Base-by-base conservation (phyloP, 2,329 filamentous ascomycete genomes). In the Alternaria hordeiaustralica region DNA sequence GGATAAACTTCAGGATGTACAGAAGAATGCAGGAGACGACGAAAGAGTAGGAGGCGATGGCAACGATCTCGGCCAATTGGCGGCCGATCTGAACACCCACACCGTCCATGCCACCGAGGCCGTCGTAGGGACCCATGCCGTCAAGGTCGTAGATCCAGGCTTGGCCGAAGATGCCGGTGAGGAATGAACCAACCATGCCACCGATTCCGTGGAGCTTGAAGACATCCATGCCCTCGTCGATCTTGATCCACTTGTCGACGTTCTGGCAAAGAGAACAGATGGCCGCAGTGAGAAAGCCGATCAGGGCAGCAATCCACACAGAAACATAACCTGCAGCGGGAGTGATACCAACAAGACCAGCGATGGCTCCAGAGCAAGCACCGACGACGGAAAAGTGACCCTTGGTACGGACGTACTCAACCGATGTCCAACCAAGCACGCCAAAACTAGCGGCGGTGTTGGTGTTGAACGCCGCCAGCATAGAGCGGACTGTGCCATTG, bases 261-360 rank as follows among this genome's bases (percentile, higher is more conserved):
- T 87, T 77, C 62, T 86, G 82, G 43, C 84, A 79, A 2, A 79
- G 72, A 9, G 84, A 81, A 74, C 86, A 87, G 23, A 85, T 79
- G 8, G 84, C 80, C 9, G 82, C 83, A 5, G 86, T 87, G 30
- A 88, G 66, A 78, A 88, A 86, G 6, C 86, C 86, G 67, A 88
- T 87, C 25, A 86, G 78, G 2, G 84, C 86, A 15, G 85, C 86
- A 33, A 85, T 80, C 85, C 85, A 87, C 51, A 83, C 72, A 25
- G 81, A 82, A 20, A 87, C 84, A 65, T 81, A 87, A 55, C 85
- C 85, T 12, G 85, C 85, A 13, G 84, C 86, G 12, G 86, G 86
- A 0, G 86, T 87, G 71, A 88, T 87, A n/a, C 86, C 86, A n/a
- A 88, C 86, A 2, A 88, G 83, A 36, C 87, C 87, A 47, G 86